Evolutionary conservation across 2,329 filamentous ascomycete genomes (phyloP).

Genomic region (Metarhizium sp.): DNA sequence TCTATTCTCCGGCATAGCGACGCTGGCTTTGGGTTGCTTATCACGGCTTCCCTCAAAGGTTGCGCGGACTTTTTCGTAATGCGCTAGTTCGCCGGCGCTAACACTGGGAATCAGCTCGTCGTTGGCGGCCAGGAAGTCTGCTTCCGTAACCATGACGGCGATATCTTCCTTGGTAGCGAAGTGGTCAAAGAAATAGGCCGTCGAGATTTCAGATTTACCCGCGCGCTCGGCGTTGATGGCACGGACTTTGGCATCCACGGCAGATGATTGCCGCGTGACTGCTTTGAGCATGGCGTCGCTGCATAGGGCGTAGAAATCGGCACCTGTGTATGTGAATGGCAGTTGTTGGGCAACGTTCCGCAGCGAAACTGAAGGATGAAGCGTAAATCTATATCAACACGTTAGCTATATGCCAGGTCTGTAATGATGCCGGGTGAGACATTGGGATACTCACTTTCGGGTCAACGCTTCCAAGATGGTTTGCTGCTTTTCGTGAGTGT

Average conservation of each 20-base stretch:
- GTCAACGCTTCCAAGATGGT: conserved; percentile 92
- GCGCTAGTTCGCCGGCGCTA: conserved; percentile 80
- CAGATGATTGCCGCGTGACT: conserved; percentile 78
- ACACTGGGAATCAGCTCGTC: conserved; percentile 87
- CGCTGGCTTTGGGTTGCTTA: conserved; percentile 15
- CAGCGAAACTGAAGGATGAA: conserved; percentile 72
- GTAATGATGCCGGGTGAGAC: background rate
- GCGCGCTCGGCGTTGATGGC: conserved; percentile 47
- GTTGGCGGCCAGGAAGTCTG: conserved; percentile 77
- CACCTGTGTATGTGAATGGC: conserved; percentile 94
- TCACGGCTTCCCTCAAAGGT: conserved; percentile 61
- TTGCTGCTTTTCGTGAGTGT: conserved; percentile 93
- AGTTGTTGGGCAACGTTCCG: conserved; percentile 62
- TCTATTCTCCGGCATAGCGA: background rate
- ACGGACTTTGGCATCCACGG: conserved; percentile 75
- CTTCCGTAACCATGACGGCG: conserved; percentile 77
- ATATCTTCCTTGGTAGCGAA: conserved; percentile 74
- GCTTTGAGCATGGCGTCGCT: conserved; percentile 99
- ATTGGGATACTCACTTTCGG: conserved; percentile 59
- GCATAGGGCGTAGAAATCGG: conserved; percentile 93
- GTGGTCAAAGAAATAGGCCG: conserved; percentile 95
- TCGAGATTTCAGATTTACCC: conserved; percentile 51
- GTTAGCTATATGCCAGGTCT: background rate
- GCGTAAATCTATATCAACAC: conserved; percentile 56
- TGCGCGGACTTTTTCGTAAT: conserved; percentile 78